These are phyloP conservation scores for Quercus mongolica DNA, from an alignment of 306 rosid genomes.

Conservation along the genomic window DNA sequence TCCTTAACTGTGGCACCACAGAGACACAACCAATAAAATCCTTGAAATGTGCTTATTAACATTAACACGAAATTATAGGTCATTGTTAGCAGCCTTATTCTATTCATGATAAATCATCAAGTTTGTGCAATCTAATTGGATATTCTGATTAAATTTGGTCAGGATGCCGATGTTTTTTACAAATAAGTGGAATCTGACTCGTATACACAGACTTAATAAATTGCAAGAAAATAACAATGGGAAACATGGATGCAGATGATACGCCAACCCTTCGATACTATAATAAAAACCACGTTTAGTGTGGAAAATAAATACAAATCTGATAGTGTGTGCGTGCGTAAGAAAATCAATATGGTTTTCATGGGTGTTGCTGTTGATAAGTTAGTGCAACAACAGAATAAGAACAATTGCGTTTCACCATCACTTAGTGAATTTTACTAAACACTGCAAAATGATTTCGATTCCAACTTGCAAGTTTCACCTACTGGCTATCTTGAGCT, in stretches of 20 bases:
- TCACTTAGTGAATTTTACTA: slow-evolving; percentile 20
- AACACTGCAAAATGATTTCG: slow-evolving; percentile 1
- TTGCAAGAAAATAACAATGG: neutral
- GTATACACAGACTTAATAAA: slow-evolving; percentile 29
- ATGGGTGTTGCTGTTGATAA: slow-evolving; percentile 55
- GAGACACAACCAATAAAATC: slow-evolving; percentile 36
- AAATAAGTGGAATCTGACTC: slow-evolving; percentile 70
- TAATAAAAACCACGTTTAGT: slow-evolving; percentile 9
- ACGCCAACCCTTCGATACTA: slow-evolving; percentile 10
- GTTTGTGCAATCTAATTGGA: slow-evolving; percentile 15
- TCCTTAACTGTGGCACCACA: slow-evolving; percentile 17
- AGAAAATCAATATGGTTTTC: slow-evolving; percentile 35
- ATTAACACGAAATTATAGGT: slow-evolving; percentile 15
- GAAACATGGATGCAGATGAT: slow-evolving; percentile 30
- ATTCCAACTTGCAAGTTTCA: slow-evolving; percentile 13
- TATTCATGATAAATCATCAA: slow-evolving; percentile 22
- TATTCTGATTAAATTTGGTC: slow-evolving; percentile 26
- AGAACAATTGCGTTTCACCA: slow-evolving; percentile 75
- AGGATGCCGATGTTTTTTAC: slow-evolving; percentile 31
- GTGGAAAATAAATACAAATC: neutral
- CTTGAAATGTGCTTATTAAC: slow-evolving; percentile 30
- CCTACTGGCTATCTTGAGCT: slow-evolving; percentile 16
- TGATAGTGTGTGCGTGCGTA: slow-evolving; percentile 41
- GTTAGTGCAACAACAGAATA: slow-evolving; percentile 60
- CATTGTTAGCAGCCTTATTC: slow-evolving; percentile 28